Evolutionary conservation across 306 rosid species (phyloP).

Genomic region (Castanea sativa): DNA sequence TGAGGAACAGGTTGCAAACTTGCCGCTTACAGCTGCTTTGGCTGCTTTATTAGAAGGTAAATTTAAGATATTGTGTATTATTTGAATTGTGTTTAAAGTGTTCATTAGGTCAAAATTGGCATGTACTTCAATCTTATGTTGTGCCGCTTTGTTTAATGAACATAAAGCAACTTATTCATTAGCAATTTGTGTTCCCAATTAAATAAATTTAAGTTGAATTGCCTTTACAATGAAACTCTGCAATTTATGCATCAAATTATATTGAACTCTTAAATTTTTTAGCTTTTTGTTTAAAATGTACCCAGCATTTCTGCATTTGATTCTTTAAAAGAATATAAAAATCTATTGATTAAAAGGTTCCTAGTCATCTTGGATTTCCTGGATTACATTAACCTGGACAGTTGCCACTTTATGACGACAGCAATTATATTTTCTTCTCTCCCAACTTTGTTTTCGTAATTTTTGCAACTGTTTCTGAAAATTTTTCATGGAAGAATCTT

Average conservation of each 20-base stretch:
- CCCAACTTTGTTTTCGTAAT: not conserved
- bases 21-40: conserved; percentile 72
- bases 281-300: not conserved
- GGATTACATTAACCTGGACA: not conserved
- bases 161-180: not conserved
- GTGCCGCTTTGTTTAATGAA: not conserved
- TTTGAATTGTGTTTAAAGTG: not conserved
- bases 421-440: not conserved
- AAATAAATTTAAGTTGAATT: not conserved
- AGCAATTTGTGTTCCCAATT: not conserved
- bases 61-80: not conserved
- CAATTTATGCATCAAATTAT: not conserved
- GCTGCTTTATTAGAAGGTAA: conserved; percentile 63
- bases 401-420: not conserved
- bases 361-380: not conserved
- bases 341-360: not conserved
- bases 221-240: not conserved
- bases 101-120: not conserved
- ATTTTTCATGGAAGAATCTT: not conserved
- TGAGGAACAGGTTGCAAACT: conserved; percentile 38
- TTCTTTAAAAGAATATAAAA: not conserved
- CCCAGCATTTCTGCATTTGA: not conserved
- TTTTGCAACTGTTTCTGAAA: not conserved
- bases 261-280: not conserved
- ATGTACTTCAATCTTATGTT: not conserved